These are phyloP conservation scores for Purshia tridentata DNA, from an alignment of 306 rosid species.

Conservation along the genomic window DNA sequence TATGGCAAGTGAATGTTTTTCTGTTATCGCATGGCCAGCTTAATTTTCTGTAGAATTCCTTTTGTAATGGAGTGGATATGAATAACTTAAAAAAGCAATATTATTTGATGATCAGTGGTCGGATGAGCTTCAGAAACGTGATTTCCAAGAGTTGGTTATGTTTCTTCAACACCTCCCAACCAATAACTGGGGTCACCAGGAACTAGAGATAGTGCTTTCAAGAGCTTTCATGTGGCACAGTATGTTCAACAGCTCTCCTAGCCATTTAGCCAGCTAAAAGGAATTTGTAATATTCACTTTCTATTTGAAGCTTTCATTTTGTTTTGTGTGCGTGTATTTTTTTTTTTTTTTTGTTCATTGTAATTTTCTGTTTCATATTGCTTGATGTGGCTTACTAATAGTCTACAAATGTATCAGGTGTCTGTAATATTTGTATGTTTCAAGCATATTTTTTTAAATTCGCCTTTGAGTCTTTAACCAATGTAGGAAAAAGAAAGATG, in stretches of 20 bases:
- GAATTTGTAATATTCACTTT: conserved; percentile 25
- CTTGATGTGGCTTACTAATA: not conserved
- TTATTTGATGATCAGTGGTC: conserved; percentile 72
- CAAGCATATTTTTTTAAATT: conserved; percentile 27
- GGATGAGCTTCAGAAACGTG: conserved; percentile 77
- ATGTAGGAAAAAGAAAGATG: not conserved
- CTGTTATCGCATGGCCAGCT: not conserved
- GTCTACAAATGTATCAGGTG: conserved; percentile 19
- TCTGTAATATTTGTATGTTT: conserved; percentile 38
- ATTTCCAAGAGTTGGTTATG: conserved; percentile 94
- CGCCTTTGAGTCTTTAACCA: conserved; percentile 6
- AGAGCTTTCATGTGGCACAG: conserved; percentile 99
- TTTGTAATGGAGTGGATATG: conserved; percentile 5
- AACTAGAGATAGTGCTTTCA: conserved; percentile 95
- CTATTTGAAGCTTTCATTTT: conserved; percentile 8
- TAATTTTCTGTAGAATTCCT: not conserved
- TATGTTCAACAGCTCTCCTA: conserved; percentile 93
- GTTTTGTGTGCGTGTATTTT: not conserved
- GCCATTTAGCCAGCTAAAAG: conserved; percentile 73
- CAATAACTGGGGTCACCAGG: conserved; percentile 86
- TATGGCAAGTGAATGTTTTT: not conserved
- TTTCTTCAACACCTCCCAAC: conserved; percentile 98
- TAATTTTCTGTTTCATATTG: not conserved
- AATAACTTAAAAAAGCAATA: conserved; percentile 6
- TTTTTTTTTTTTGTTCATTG: not conserved